Conservation (phyloP, 2,329 filamentous ascomycete species). For the Diplodia seriata region DNA sequence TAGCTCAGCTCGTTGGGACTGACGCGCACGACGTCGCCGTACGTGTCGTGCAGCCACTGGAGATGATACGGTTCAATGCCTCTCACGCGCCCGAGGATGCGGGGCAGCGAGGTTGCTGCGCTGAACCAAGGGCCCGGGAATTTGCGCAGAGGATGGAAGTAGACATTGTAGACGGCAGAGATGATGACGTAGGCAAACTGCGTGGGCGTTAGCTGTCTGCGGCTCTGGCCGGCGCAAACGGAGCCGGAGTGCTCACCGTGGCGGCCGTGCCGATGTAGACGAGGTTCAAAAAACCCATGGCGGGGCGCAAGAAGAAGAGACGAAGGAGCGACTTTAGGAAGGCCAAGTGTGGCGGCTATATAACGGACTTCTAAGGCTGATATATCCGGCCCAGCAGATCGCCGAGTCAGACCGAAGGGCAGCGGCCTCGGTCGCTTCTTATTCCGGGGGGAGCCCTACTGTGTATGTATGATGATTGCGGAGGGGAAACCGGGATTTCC, state of each 20-base stretch:
- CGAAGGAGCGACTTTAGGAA: background rate
- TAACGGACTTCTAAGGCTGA: slow-evolving; percentile 2
- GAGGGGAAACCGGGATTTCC: background rate
- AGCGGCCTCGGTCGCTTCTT: background rate
- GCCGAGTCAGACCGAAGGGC: slow-evolving; percentile 10
- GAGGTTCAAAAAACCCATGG: slow-evolving; percentile 26
- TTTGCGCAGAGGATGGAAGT: slow-evolving; percentile 30
- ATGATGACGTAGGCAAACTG: slow-evolving; percentile 20
- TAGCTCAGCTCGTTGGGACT: slow-evolving; percentile 46
- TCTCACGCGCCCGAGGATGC: slow-evolving; percentile 13
- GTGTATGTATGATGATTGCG: background rate
- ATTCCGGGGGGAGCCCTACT: background rate
- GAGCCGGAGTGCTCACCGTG: slow-evolving; percentile 7
- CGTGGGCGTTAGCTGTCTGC: background rate
- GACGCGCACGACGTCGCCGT: slow-evolving; percentile 53
- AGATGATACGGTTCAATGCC: slow-evolving; percentile 37
- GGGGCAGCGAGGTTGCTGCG: slow-evolving; percentile 26
- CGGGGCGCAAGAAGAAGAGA: background rate
- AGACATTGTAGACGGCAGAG: slow-evolving; percentile 27
- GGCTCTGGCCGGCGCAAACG: background rate
- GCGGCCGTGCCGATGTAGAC: slow-evolving; percentile 9
- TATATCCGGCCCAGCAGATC: slow-evolving; percentile 17
- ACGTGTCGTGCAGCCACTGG: slow-evolving; percentile 48
- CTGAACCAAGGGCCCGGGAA: slow-evolving; percentile 30
- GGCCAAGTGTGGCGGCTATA: background rate